A percentile compares a stretch with the other conserved stretches of the same genome.
Conservation (phyloP, 768 basidiomycete species). For the Mycena metata region DNA sequence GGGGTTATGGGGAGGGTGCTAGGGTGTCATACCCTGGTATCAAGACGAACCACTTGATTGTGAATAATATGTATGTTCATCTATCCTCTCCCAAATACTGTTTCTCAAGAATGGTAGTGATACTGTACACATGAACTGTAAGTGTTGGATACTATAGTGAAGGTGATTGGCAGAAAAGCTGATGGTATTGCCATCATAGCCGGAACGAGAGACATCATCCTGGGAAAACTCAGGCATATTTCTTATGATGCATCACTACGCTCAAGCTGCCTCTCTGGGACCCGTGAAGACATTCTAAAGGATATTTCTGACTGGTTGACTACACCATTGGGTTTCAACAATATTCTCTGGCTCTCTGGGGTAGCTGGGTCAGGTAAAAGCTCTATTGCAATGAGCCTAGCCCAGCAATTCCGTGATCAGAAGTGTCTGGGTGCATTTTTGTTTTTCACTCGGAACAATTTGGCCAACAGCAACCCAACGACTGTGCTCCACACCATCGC, state of each 20-base stretch:
- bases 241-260: not conserved
- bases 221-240: not conserved
- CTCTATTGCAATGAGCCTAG: not conserved
- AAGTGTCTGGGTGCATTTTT: slow-evolving; percentile 38
- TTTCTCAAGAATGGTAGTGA: no score
- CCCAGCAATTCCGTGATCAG: not conserved
- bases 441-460: slow-evolving; percentile 36
- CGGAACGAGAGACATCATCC: no score
- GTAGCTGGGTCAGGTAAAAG: slow-evolving; percentile 16
- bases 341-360: slow-evolving; percentile 37
- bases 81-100: no score
- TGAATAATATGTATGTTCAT: no score
- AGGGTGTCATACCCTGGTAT: no score
- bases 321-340: not conserved
- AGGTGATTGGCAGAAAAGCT: no score
- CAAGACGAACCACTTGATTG: no score
- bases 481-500: slow-evolving; percentile 34
- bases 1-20: no score
- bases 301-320: not conserved
- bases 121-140: no score
- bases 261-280: slow-evolving; percentile 9
- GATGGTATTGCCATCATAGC: no score
- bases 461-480: slow-evolving; percentile 4
- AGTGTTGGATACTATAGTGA: no score
- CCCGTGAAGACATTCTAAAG: not conserved